phyloP scores from a whole-genome alignment of 2,329 filamentous ascomycete genomes.

The Shiraia bambusicola region DNA sequence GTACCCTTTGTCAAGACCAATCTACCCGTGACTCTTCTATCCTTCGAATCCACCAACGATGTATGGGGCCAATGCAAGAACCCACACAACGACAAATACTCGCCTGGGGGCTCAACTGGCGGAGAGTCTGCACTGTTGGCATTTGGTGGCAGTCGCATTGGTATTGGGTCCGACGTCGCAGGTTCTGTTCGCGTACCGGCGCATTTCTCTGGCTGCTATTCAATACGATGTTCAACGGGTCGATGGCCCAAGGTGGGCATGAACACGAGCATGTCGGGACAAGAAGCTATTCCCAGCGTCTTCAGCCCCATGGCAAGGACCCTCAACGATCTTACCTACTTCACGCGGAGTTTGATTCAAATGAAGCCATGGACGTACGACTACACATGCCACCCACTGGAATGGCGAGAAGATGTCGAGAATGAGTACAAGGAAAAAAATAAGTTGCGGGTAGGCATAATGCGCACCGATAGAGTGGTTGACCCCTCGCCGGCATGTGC shows the following conservation, averaged over 20 bases:
- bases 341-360: slow-evolving; percentile 72
- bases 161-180: slow-evolving; percentile 87
- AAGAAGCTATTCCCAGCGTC: slow-evolving; percentile 85
- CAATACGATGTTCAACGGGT: slow-evolving; percentile 81
- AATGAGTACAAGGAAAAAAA: slow-evolving; percentile 62
- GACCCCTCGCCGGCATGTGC: slow-evolving; percentile 82
- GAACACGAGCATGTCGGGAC: slow-evolving; percentile 85
- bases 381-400: slow-evolving; percentile 79
- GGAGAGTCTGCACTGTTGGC: slow-evolving; percentile 83
- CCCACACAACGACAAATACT: slow-evolving; percentile 80
- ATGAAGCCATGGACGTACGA: slow-evolving; percentile 92
- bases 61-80: slow-evolving; percentile 84
- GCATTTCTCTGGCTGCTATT: slow-evolving; percentile 88
- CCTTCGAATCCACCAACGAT: slow-evolving; percentile 77
- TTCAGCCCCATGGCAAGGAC: slow-evolving; percentile 93
- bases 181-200: slow-evolving; percentile 85
- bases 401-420: slow-evolving; percentile 68
- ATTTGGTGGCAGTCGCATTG: slow-evolving; percentile 77
- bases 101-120: slow-evolving; percentile 84
- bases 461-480: slow-evolving; percentile 79
- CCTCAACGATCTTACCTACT: slow-evolving; percentile 78
- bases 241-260: slow-evolving; percentile 86
- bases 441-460: slow-evolving; percentile 70
- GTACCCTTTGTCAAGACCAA: slow-evolving; percentile 94
- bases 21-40: slow-evolving; percentile 79